Evolutionary conservation across 139 green algal species (phyloP), one percentile per base, ranked within the genome.

Genomic region (Asterochloris erici): DNA sequence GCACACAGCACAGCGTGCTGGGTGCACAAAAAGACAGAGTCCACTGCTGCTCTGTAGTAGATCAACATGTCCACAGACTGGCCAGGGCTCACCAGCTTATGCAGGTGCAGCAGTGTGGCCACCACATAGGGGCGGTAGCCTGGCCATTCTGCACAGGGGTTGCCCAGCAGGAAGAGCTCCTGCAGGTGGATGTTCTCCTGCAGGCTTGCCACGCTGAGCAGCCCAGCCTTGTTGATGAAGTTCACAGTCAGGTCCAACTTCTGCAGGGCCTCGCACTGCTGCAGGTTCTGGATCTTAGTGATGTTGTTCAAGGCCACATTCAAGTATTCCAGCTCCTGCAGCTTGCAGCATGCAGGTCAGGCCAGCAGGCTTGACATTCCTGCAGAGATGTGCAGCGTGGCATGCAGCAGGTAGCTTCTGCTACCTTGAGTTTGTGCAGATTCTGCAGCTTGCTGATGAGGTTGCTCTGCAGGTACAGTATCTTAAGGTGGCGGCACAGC

Each of bases 251-350:
- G 88, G 87, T 98, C 96, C 19, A 98, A 90, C 83, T 96, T 96
- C 13, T 85, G 77, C 10, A 98, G 88, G 0, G 90, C 95, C 86
- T 98, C 96, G 83, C 95, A 98, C 14, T 90, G 88, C 79, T 97
- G 90, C 83, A 98, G 86, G 85, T 96, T 96, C 84, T 98, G 88
- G 14, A 98, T 84, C 77, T 91, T 92, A 1, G 84, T 91, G 47
- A 98, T 90, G 83, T 98, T 97, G 88, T 98, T 98, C 12, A 98
- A 66, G 0, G 96, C 94, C 26, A 98, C 54, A 87, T 98, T 98
- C 12, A 98, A 79, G 79, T 98, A 96, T 85, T 96, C 83, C 77
- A 98, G 90, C 62, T 96, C 90, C 94, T 98, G 93, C 75, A 88
- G 62, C 11, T 69, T 62, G 74, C 84, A 62, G 66, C 21, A 64